Evolutionary conservation across 2,329 filamentous ascomycete genomes (phyloP), one percentile per base, ranked within the genome.

Genomic region (Stromatinia cepivora): DNA sequence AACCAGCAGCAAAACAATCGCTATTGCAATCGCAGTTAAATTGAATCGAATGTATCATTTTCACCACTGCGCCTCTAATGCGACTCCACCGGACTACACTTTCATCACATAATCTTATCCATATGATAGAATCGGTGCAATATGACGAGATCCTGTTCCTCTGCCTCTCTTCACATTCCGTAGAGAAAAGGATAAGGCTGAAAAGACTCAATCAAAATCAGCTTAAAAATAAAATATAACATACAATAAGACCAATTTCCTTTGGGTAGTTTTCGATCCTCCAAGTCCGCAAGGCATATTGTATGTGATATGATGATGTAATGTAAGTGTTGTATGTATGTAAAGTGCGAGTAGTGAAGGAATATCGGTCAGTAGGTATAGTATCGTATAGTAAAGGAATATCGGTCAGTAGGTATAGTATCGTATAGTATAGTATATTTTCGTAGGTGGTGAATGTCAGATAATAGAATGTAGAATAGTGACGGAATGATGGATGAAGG

Each of bases 181-280:
- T 6, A 11, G 10, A 31, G 42, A 6, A n/a, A 46, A 62, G n/a
- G 13, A 48, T n/a, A 42, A 36, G 34, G 28, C 28, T 39, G n/a
- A 11, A 67, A 17, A 15, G 42, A 36, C 22, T 48, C 17, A 22
- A 46, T 45, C 8, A 46, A 34, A 25, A 36, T 42, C 45, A 46
- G 34, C 2, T 20, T 10, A 28, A 53, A 53, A 28, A 28, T 1
- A 39, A 10, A 42, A 50, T 28, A 31, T 3, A 42, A 85, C 85
- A 72, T 84, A 91, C 87, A 92, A 82, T 72, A 92, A 82, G 76
- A 92, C 90, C 81, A 92, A 86, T 84, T 92, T 92, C 79, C 90
- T 86, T 83, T 91, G 88, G 75, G 90, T 88, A 69, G 89, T 89
- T 82, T 90, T 87, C 71, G 83, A 84, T 75, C 85, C 84, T 76